phyloP scores from a whole-genome alignment of 2,329 filamentous ascomycete species.

The Alternaria rosae region DNA sequence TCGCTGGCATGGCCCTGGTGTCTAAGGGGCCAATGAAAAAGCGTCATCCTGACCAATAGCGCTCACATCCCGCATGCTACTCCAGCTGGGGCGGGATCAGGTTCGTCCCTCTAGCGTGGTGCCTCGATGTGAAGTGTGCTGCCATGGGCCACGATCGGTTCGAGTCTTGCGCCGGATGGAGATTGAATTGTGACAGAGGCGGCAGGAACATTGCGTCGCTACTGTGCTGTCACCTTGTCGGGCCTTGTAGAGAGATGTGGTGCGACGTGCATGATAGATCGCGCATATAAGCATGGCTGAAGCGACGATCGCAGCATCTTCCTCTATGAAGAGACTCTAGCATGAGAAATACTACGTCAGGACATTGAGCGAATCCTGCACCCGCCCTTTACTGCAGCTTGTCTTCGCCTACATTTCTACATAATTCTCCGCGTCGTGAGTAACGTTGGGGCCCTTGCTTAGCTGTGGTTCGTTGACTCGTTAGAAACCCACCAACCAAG shows the following conservation, averaged over 20 bases:
- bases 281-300: slow-evolving; percentile 37
- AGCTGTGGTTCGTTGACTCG: slow-evolving; percentile 25
- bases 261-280: slow-evolving; percentile 37
- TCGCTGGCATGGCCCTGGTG: slow-evolving; percentile 33
- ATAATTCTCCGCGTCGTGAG: slow-evolving; percentile 15
- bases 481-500: slow-evolving; percentile 29
- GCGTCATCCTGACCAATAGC: slow-evolving; percentile 13
- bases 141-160: slow-evolving; percentile 27
- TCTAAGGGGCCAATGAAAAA: slow-evolving; percentile 28
- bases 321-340: neutral
- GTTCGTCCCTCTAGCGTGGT: slow-evolving; percentile 18
- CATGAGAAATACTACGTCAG: neutral
- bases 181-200: slow-evolving; percentile 27
- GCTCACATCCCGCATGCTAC: slow-evolving; percentile 6
- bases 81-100: slow-evolving; percentile 22
- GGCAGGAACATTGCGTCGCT: slow-evolving; percentile 24
- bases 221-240: slow-evolving; percentile 29
- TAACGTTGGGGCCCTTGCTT: slow-evolving; percentile 26
- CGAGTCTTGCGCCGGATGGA: slow-evolving; percentile 22
- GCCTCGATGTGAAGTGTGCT: slow-evolving; percentile 30
- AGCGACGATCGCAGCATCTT: slow-evolving; percentile 18
- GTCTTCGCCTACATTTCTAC: neutral
- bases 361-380: neutral
- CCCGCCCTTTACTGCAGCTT: neutral
- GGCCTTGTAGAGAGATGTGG: slow-evolving; percentile 18